These are phyloP conservation scores for Oryza glaberrima DNA, from an alignment of 176 grass and related monocot species.

Conservation along the genomic window DNA sequence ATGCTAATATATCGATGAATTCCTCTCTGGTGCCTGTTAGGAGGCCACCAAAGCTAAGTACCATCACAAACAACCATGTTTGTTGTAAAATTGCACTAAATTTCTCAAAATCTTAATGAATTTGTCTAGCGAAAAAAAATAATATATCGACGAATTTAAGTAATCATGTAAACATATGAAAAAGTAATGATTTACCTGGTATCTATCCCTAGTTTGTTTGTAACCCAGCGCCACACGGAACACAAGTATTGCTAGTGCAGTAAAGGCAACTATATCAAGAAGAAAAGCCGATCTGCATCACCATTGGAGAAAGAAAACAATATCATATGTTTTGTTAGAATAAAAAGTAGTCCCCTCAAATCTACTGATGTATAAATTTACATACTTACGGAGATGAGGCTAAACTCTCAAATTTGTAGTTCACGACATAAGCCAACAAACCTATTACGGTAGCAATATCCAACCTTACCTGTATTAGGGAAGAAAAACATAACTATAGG, in stretches of 20 bases:
- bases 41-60: no score
- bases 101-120: no score
- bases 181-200: constrained; percentile 59
- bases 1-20: constrained; percentile 27
- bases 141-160: constrained; percentile 28
- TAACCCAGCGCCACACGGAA: constrained; percentile 84
- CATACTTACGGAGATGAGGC: constrained; percentile 97
- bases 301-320: constrained; percentile 22
- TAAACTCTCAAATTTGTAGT: constrained; percentile 97
- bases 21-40: no score
- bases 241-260: constrained; percentile 70
- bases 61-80: no score
- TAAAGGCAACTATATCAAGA: constrained; percentile 78
- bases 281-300: constrained; percentile 81
- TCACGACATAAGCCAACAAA: constrained; percentile 78
- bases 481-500: constrained; percentile 11
- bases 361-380: constrained; percentile 42
- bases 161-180: constrained; percentile 21
- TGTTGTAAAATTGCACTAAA: no score
- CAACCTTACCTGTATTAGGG: constrained; percentile 66
- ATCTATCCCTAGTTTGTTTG: constrained; percentile 91
- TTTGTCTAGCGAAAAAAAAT: not conserved
- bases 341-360: constrained; percentile 1
- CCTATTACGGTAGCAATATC: constrained; percentile 84
- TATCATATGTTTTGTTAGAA: not conserved